Conservation (phyloP, 805 yeast genomes). For the Hanseniaspora valbyensis region DNA sequence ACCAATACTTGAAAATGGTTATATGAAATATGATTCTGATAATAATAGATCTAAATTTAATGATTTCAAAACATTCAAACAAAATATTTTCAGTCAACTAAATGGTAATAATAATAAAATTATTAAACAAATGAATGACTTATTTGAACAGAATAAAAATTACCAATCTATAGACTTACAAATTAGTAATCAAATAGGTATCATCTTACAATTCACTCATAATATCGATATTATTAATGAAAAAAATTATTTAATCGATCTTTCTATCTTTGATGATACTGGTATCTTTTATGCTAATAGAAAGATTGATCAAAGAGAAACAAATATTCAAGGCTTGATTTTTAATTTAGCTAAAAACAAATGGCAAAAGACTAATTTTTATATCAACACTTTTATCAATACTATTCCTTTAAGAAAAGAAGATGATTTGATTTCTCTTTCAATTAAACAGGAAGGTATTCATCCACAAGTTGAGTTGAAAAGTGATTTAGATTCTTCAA, state of each 20-base stretch:
- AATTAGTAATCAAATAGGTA: background rate
- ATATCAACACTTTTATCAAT: background rate
- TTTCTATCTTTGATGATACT: background rate
- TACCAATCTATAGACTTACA: background rate
- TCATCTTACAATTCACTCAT: constrained; percentile 13
- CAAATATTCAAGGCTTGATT: constrained; percentile 3
- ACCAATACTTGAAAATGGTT: background rate
- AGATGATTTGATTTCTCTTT: background rate
- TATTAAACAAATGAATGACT: background rate
- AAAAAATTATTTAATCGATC: background rate
- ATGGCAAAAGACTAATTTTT: constrained; percentile 9
- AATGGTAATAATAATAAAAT: background rate
- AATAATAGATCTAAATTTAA: background rate
- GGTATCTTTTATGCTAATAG: constrained; percentile 1
- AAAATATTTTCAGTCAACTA: background rate
- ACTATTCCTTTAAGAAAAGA: background rate
- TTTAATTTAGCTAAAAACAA: background rate
- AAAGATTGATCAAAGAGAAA: background rate
- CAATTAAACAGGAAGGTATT: constrained; percentile 28
- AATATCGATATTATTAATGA: constrained; percentile 15
- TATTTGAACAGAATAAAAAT: background rate
- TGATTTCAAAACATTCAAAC: background rate
- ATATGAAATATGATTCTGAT: background rate
- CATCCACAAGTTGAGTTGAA: constrained; percentile 30
- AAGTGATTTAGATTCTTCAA: constrained; percentile 15